phyloP scores from a whole-genome alignment of 164 flowering plant genomes.

The Piper longum region DNA sequence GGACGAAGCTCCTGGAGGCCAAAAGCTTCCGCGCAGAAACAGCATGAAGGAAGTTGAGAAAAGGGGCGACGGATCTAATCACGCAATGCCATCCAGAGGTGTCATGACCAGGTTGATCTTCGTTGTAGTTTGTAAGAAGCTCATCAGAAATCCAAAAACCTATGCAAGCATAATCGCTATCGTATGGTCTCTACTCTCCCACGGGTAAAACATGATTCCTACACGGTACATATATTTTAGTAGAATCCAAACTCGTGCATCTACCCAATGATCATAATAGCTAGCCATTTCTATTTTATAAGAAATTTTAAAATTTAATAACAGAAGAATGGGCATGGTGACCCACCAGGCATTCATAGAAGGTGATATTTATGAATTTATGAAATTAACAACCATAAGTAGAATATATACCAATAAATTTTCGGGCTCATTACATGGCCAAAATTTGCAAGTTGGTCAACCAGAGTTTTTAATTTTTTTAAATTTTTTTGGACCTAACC shows the following conservation, averaged over 20 bases:
- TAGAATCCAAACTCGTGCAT: too few relatives aligned
- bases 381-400: too few relatives aligned
- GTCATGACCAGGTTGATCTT: constrained; percentile 87
- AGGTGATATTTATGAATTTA: too few relatives aligned
- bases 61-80: neutral
- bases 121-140: constrained; percentile 93
- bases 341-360: too few relatives aligned
- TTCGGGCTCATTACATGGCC: too few relatives aligned
- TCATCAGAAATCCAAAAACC: constrained; percentile 89
- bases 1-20: constrained; percentile 20
- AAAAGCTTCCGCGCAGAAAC: constrained; percentile 27
- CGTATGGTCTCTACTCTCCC: constrained; percentile 76
- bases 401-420: too few relatives aligned
- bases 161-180: constrained; percentile 88
- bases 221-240: too few relatives aligned
- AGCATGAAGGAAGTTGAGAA: constrained; percentile 16
- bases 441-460: too few relatives aligned
- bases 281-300: neutral
- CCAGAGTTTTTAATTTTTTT: too few relatives aligned
- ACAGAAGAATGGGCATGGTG: too few relatives aligned
- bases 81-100: constrained; percentile 77
- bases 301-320: neutral
- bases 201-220: constrained; percentile 27
- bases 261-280: too few relatives aligned
- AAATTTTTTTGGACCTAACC: too few relatives aligned